Evolutionary conservation across 495 filamentous ascomycete species (phyloP), one percentile per base, ranked within the genome.

Genomic region (Penicillium waksmanii): DNA sequence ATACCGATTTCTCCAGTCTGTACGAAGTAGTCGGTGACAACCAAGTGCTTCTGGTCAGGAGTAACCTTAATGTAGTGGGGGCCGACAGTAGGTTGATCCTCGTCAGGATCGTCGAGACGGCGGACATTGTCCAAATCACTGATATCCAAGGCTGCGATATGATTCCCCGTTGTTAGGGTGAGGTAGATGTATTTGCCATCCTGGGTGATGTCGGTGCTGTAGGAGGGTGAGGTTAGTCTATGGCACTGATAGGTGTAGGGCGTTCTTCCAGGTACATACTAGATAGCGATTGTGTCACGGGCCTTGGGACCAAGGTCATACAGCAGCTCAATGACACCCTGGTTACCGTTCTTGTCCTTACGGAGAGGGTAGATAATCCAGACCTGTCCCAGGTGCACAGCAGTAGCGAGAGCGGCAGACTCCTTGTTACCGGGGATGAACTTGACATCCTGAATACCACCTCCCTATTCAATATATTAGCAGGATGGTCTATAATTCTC

Each of bases 301-400:
- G 83, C 84, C 53, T 80, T 80, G 35, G 73, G 72, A 15, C 84
- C 85, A 13, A 88, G 77, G 58, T 87, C 84, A 57, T 78, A 87
- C 13, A 86, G 78, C 9, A 82, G 72, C 68, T 86, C 78, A 13
- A 83, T 79, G 13, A 80, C 75, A 51, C 85, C 85, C 53, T 79
- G 84, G 10, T 80, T 81, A 53, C 83, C 84, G 50, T 79, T 74
- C 10, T 69, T 58, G 56, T 83, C 76, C 48, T 68, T 82, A 53
- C 81, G 82, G 70, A 81, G 80, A 15, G 85, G 85, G 64, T 87
- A 87, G 72, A 88, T 84, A 65, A 87, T 84, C 84, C 84, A 87
- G 47, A 87, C 81, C 65, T 87, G 81, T 38, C 83, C 85, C 6
- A 84, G 79, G 43, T 83, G 80, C 21, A 87, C 85, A 7, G 85